These are phyloP conservation scores for Thalassiosira mediterranea DNA, from an alignment of 352 stramenopile genomes.

Conservation along the genomic window DNA sequence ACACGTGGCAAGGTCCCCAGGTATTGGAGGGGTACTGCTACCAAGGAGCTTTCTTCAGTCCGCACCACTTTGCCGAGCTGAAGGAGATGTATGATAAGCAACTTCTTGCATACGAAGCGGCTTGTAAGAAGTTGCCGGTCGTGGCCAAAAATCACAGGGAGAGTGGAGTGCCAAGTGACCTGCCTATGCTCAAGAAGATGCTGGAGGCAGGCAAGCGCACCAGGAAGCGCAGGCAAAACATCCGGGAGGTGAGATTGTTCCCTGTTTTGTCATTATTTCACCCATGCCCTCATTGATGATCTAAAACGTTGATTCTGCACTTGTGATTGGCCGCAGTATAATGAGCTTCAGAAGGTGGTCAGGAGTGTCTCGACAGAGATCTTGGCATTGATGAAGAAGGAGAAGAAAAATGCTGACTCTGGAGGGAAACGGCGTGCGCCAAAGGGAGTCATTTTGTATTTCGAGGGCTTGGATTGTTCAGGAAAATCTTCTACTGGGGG, in stretches of 20 bases:
- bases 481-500: conserved; percentile 75
- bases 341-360: conserved; percentile 54
- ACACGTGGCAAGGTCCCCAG: conserved; percentile 35
- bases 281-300: too few species aligned
- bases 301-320: too few species aligned
- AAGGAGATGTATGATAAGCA: conserved; percentile 64
- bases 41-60: conserved; percentile 73
- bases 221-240: conserved; percentile 43
- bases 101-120: conserved; percentile 56
- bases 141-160: conserved; percentile 29
- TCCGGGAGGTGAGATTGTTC: conserved; percentile 30
- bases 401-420: conserved; percentile 21
- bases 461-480: conserved; percentile 78
- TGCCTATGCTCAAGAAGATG: conserved; percentile 68
- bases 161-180: conserved; percentile 44
- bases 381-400: conserved; percentile 40
- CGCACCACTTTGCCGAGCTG: conserved; percentile 72
- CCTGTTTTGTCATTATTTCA: not conserved
- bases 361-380: conserved; percentile 50
- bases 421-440: conserved; percentile 47
- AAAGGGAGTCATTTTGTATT: conserved; percentile 76
- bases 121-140: conserved; percentile 61
- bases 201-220: conserved; percentile 46
- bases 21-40: conserved; percentile 65
- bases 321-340: too few species aligned